These are phyloP conservation scores for Myrmaecium sp. DNA, from an alignment of 2,329 filamentous ascomycete species.

Conservation along the genomic window DNA sequence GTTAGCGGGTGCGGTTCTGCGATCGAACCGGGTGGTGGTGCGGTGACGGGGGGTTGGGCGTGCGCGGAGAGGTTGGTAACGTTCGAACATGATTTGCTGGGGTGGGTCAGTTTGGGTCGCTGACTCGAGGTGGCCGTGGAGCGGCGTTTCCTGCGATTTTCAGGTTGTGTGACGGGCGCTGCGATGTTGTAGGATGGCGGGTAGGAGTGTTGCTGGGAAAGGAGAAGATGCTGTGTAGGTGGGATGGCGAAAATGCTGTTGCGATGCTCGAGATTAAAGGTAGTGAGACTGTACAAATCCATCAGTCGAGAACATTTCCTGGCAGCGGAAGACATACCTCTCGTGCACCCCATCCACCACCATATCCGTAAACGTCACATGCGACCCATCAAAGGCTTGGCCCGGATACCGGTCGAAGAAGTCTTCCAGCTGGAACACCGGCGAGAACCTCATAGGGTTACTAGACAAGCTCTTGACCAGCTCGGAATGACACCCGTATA, in stretches of 20 bases:
- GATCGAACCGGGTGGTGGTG: no score
- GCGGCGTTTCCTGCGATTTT: constrained; percentile 14
- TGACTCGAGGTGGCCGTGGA: constrained; percentile 9
- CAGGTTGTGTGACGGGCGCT: constrained; percentile 12
- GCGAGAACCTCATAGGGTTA: constrained; percentile 55
- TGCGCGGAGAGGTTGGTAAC: background rate
- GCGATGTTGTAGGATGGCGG: constrained; percentile 11
- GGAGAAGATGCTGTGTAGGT: constrained; percentile 10
- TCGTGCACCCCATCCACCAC: constrained; percentile 43
- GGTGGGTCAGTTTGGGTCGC: background rate
- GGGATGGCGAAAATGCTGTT: constrained; percentile 20
- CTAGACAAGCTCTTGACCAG: constrained; percentile 56
- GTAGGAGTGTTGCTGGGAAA: constrained; percentile 13
- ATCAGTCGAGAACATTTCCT: constrained; percentile 5
- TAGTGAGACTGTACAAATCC: constrained; percentile 11
- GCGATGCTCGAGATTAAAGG: constrained; percentile 19
- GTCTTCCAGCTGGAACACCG: constrained; percentile 70
- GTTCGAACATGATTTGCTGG: background rate
- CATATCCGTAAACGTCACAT: constrained; percentile 54
- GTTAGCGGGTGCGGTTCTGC: no score
- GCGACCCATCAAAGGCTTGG: constrained; percentile 54
- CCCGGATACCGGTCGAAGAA: constrained; percentile 74
- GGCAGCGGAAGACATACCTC: constrained; percentile 29
- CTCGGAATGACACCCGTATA: constrained; percentile 64
- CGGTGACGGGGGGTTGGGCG: background rate